Conservation (phyloP, 1,284 basidiomycete genomes). For the Tilletia caries region DNA sequence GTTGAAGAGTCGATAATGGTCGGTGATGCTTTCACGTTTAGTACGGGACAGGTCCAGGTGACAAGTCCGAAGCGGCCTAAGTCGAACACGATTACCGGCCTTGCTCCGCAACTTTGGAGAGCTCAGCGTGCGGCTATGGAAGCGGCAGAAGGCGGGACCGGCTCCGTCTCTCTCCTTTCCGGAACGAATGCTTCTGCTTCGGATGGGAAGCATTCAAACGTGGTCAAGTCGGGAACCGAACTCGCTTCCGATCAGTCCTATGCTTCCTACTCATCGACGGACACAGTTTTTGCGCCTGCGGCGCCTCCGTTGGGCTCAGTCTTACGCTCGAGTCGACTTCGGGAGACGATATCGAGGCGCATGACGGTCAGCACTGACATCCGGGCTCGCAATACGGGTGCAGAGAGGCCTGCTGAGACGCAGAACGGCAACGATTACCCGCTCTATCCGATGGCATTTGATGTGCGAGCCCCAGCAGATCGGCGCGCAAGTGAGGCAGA, state of each 20-base stretch:
- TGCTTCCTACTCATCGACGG: background rate
- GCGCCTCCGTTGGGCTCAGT: background rate
- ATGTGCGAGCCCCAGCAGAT: background rate
- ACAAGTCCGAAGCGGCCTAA: background rate
- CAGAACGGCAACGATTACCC: background rate
- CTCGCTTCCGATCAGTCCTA: background rate
- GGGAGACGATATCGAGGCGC: background rate
- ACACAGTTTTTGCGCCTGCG: background rate
- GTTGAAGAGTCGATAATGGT: no score
- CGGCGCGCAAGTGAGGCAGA: background rate
- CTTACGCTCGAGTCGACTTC: background rate
- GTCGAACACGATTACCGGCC: slow-evolving; percentile 5
- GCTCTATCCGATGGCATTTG: no score
- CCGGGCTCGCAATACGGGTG: background rate
- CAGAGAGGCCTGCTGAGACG: background rate
- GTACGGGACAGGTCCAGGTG: background rate
- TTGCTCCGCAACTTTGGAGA: background rate
- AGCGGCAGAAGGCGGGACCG: background rate
- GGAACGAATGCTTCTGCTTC: background rate
- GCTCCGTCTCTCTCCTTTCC: background rate
- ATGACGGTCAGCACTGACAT: slow-evolving; percentile 3
- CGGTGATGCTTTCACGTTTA: no score
- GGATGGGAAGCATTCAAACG: no score
- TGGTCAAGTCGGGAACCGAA: no score
- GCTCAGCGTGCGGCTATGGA: background rate